Evolutionary conservation across 345 rosid genomes (phyloP).

Genomic region (Trapa bicornis): DNA sequence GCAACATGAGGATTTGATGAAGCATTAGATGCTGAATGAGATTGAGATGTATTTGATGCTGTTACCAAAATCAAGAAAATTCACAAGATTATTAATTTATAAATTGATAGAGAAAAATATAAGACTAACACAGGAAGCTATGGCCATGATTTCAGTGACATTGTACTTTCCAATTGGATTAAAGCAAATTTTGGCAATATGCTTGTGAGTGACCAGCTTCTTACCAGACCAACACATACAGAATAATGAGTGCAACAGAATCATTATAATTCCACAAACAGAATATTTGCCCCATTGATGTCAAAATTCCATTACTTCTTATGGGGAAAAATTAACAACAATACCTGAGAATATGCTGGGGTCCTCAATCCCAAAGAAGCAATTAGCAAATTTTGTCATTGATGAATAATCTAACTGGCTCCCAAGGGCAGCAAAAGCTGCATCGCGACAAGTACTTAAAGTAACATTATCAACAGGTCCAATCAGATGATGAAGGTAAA

Average conservation of each 20-base stretch:
- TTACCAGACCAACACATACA: neutral
- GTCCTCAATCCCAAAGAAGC: constrained; percentile 77
- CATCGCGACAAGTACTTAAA: constrained; percentile 81
- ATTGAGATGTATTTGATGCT: constrained; percentile 33
- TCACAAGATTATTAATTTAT: constrained; percentile 1
- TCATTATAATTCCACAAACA: neutral
- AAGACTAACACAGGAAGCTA: neutral
- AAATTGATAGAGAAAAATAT: neutral
- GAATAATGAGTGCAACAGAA: neutral
- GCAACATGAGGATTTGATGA: constrained; percentile 51
- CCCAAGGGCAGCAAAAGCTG: constrained; percentile 65
- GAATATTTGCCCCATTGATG: neutral
- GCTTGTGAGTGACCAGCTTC: neutral
- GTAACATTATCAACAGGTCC: constrained; percentile 49
- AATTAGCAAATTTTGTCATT: constrained; percentile 53
- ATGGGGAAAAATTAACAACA: neutral
- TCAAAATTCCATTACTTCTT: neutral
- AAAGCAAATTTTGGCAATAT: neutral
- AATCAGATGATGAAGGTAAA: constrained; percentile 53
- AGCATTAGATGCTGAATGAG: constrained; percentile 34
- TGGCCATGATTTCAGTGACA: neutral
- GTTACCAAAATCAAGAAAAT: constrained; percentile 10
- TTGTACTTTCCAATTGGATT: neutral
- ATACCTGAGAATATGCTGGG: constrained; percentile 43
- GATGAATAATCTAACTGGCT: constrained; percentile 57